These are phyloP conservation scores for Stemphylium beticola DNA, from an alignment of 2,329 filamentous ascomycete genomes.

Conservation along the genomic window DNA sequence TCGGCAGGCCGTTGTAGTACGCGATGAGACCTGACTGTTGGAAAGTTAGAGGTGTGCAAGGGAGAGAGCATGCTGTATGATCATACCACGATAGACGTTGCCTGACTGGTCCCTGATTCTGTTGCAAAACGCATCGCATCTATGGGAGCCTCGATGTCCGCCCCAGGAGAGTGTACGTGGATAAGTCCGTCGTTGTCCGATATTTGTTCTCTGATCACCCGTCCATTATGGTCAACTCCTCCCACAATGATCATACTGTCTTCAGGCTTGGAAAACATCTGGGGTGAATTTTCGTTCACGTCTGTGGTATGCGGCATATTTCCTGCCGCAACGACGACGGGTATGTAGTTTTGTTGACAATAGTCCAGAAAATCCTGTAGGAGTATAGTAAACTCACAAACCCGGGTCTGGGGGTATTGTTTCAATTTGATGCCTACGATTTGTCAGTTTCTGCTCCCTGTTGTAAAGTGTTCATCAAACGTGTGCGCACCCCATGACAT, in stretches of 20 bases:
- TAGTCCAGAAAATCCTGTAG: neutral
- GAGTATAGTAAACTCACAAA: neutral
- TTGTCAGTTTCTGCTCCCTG: too few species aligned
- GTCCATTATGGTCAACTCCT: neutral
- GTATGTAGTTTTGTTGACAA: neutral
- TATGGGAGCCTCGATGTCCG: neutral
- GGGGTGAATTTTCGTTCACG: neutral
- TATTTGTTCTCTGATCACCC: neutral
- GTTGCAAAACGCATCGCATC: neutral
- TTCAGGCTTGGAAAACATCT: neutral
- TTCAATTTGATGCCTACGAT: neutral
- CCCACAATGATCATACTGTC: constrained; percentile 1
- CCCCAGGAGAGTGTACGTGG: neutral
- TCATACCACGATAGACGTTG: neutral
- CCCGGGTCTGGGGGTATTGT: neutral
- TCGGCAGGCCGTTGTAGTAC: neutral
- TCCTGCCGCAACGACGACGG: neutral
- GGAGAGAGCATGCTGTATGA: neutral
- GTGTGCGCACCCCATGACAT: constrained; percentile 14
- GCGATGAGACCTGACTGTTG: neutral
- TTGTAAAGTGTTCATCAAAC: too few species aligned
- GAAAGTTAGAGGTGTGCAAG: neutral
- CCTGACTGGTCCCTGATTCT: neutral
- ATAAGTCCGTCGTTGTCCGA: neutral
- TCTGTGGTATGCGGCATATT: neutral